phyloP scores from a whole-genome alignment of 192 early-diverging fungal species.

The Coemansia pectinata region DNA sequence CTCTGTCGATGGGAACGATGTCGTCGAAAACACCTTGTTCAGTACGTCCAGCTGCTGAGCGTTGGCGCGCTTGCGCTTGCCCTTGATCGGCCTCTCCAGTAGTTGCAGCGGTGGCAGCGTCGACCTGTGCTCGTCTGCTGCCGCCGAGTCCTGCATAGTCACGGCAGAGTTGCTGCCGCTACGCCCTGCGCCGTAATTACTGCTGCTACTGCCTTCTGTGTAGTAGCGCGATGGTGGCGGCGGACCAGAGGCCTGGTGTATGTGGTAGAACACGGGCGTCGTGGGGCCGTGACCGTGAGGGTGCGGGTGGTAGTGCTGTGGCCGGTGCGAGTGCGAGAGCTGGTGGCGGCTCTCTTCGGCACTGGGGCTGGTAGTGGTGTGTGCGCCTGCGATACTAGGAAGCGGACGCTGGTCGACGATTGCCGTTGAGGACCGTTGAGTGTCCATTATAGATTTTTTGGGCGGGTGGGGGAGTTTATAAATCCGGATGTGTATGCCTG shows the following conservation, averaged over 20 bases:
- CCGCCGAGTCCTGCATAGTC: not conserved
- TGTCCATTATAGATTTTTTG: not conserved
- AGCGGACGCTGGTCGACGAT: not conserved
- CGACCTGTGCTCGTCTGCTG: not conserved
- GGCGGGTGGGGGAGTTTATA: constrained; percentile 7
- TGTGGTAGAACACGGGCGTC: constrained; percentile 8
- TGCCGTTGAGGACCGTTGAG: not conserved
- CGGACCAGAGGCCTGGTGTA: constrained; percentile 1
- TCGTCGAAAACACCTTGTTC: constrained; percentile 72
- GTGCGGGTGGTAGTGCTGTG: not conserved
- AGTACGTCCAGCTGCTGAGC: constrained; percentile 74
- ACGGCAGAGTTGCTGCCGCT: not conserved
- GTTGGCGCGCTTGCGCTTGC: constrained; percentile 81
- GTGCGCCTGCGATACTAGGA: not conserved
- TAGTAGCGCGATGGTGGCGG: constrained; percentile 11
- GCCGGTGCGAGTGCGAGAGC: not conserved
- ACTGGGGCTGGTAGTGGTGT: not conserved
- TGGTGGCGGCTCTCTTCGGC: not conserved
- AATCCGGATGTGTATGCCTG: not conserved
- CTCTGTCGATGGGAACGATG: constrained; percentile 83
- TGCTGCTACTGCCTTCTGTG: not conserved
- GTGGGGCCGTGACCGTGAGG: not conserved
- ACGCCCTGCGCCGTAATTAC: not conserved
- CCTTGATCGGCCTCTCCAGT: constrained; percentile 52
- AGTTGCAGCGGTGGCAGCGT: constrained; percentile 23